Evolutionary conservation across 2,329 filamentous ascomycete species (phyloP).

Genomic region (Trichoderma aggressivum): DNA sequence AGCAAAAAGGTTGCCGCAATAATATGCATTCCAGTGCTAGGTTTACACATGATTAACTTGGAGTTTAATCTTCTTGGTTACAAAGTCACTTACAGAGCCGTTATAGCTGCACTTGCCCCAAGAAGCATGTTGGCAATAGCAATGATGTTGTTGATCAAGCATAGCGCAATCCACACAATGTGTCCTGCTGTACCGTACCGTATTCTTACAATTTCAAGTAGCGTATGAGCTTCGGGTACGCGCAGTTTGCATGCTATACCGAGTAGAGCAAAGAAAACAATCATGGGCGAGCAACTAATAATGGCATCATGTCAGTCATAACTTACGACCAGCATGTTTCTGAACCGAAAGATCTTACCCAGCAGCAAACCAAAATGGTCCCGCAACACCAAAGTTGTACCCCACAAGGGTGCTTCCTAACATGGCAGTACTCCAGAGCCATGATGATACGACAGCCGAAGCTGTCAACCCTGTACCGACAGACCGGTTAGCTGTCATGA

Average conservation of each 20-base stretch:
- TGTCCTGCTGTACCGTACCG: slow-evolving; percentile 48
- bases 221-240: slow-evolving; percentile 52
- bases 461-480: slow-evolving; percentile 50
- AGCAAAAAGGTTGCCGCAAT: slow-evolving; percentile 48
- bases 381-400: slow-evolving; percentile 52
- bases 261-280: slow-evolving; percentile 51
- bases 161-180: slow-evolving; percentile 50
- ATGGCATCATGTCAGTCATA: background rate
- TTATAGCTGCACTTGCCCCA: slow-evolving; percentile 34
- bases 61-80: accelerated
- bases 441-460: slow-evolving; percentile 53
- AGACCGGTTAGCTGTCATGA: slow-evolving; percentile 51
- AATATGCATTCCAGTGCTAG: slow-evolving; percentile 47
- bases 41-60: slow-evolving; percentile 2
- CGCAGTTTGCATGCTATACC: slow-evolving; percentile 51
- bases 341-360: slow-evolving; percentile 31
- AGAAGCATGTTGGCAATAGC: slow-evolving; percentile 53
- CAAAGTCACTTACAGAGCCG: slow-evolving; percentile 29
- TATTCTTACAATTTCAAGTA: slow-evolving; percentile 51
- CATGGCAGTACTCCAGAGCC: slow-evolving; percentile 53
- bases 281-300: slow-evolving; percentile 47
- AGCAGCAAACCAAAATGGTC: slow-evolving; percentile 56
- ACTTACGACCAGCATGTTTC: background rate
- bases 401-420: slow-evolving; percentile 49
- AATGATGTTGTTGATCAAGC: slow-evolving; percentile 53